Conservation (phyloP, 1,284 basidiomycete genomes). For the Boletus semigastroideus region DNA sequence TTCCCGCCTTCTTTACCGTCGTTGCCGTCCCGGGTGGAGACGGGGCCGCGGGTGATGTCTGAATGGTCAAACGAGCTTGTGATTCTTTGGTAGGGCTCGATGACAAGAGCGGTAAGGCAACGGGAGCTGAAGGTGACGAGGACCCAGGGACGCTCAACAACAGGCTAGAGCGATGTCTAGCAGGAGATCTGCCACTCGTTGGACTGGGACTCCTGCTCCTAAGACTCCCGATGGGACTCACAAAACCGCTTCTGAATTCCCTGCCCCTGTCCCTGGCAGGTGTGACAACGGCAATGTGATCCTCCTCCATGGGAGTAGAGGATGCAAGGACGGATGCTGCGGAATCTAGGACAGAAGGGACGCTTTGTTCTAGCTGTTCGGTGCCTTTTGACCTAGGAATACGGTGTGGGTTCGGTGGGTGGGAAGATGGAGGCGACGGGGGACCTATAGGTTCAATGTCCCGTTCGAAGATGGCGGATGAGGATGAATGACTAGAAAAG, state of each 20-base stretch:
- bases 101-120: constrained; percentile 21
- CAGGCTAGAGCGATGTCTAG: constrained; percentile 39
- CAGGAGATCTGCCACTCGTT: constrained; percentile 28
- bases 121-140: constrained; percentile 22
- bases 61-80: constrained; percentile 22
- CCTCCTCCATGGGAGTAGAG: constrained; percentile 41
- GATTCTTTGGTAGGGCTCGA: constrained; percentile 27
- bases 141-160: constrained; percentile 45
- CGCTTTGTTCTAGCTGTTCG: constrained; percentile 67
- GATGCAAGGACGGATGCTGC: constrained; percentile 65
- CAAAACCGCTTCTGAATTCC: constrained; percentile 50
- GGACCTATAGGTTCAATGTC: constrained; percentile 70
- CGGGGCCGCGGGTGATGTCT: constrained; percentile 18
- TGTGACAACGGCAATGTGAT: constrained; percentile 57
- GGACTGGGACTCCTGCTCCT: constrained; percentile 63
- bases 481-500: constrained; percentile 61
- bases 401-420: constrained; percentile 61
- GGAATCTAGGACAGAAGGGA: constrained; percentile 73
- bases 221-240: constrained; percentile 63
- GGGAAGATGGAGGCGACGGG: constrained; percentile 46
- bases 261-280: constrained; percentile 42
- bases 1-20: constrained; percentile 14
- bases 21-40: neutral
- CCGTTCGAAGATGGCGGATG: constrained; percentile 79
- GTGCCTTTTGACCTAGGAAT: constrained; percentile 68